Evolutionary conservation across 257 asterid species (phyloP).

Genomic region (Nicotiana tomentosiformis): DNA sequence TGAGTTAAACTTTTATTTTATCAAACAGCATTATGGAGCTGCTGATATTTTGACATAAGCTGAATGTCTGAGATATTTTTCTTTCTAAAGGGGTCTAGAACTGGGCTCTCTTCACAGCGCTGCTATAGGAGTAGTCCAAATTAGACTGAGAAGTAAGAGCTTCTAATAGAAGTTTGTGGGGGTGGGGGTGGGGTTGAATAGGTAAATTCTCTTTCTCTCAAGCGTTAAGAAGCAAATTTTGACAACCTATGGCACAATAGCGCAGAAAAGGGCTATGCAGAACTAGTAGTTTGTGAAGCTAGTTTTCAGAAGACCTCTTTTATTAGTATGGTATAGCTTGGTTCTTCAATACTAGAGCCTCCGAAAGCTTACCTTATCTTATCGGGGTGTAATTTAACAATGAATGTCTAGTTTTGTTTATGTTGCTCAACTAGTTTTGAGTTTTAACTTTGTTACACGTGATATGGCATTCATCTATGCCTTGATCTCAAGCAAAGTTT

Average conservation of each 20-base stretch:
- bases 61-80: not conserved
- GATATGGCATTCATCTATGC: not conserved
- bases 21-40: not conserved
- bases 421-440: constrained; percentile 13
- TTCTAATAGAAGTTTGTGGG: not conserved
- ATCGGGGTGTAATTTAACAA: not conserved
- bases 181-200: not conserved
- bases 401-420: not conserved
- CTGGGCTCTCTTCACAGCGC: not conserved
- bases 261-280: not conserved
- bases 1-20: not conserved
- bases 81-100: not conserved
- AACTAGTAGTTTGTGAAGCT: not conserved
- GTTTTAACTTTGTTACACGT: not conserved
- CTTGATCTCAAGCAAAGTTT: not conserved
- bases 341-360: not conserved
- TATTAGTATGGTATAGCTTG: not conserved
- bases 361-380: not conserved
- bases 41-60: not conserved
- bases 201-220: not conserved
- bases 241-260: not conserved
- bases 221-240: not conserved
- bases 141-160: not conserved
- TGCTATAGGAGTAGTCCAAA: not conserved
- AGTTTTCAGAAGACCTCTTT: not conserved